These are phyloP conservation scores for Corylus avellana DNA, from an alignment of 306 rosid genomes.

Conservation along the genomic window DNA sequence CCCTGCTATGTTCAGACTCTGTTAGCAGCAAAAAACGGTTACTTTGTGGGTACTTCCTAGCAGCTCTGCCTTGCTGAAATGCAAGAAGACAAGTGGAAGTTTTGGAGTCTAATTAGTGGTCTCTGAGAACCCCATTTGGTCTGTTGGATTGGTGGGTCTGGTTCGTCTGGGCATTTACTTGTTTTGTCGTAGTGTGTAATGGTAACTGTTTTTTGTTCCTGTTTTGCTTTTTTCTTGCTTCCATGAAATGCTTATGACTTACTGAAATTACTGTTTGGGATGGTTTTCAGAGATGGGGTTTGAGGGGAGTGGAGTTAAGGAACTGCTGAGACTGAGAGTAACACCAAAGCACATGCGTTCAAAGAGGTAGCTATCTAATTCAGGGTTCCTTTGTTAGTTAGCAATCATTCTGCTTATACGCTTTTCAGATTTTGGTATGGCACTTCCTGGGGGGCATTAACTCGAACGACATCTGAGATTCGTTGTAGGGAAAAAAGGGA, in stretches of 20 bases:
- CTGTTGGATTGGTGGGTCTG: conserved; percentile 26
- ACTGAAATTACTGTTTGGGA: conserved; percentile 28
- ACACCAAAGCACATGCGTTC: conserved; percentile 73
- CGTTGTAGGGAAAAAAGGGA: conserved; percentile 27
- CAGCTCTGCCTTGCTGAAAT: conserved; percentile 36
- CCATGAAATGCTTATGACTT: conserved; percentile 21
- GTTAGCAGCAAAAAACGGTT: conserved; percentile 38
- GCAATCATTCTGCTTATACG: conserved; percentile 21
- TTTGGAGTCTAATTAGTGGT: conserved; percentile 38
- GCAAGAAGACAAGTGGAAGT: conserved; percentile 32
- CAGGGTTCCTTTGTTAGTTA: conserved; percentile 28
- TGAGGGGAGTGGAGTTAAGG: conserved; percentile 44
- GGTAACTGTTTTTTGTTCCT: conserved; percentile 33
- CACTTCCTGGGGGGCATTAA: conserved; percentile 13
- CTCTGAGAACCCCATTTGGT: conserved; percentile 28
- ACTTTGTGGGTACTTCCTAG: conserved; percentile 49
- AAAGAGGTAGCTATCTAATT: conserved; percentile 56
- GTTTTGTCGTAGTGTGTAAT: conserved; percentile 40
- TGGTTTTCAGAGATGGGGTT: conserved; percentile 62
- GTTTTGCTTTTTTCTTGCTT: conserved; percentile 19
- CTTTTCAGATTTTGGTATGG: conserved; percentile 19
- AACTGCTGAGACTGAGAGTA: conserved; percentile 57
- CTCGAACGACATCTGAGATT: conserved; percentile 30
- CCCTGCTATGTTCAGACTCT: conserved; percentile 35
- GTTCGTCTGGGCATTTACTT: conserved; percentile 29